Base-by-base conservation (phyloP, 2,329 filamentous ascomycete genomes). In the Phialophora verrucosa region DNA sequence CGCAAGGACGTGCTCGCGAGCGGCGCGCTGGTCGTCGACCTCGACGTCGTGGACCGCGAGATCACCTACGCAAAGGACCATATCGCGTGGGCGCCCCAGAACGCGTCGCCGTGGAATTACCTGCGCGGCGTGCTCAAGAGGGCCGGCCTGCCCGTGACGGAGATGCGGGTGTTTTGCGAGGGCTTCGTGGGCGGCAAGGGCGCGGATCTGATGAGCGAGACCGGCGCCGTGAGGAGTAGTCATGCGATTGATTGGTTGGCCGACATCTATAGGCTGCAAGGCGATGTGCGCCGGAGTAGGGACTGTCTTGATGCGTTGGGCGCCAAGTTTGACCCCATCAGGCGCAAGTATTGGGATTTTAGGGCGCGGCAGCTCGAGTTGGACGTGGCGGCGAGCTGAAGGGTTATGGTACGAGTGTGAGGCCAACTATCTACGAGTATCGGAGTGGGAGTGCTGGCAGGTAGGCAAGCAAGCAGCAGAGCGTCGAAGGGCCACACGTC, bases 41-140 rank as follows among this genome's bases (percentile, higher is more conserved):
- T 83, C 29, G 84, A 84, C 1, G 78, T 92, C 7, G 80, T 95
- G 53, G 87, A 93, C 69, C 83, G 90, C 38, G 95, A 99, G 81
- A 78, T 96, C 47, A 81, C 83, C 68, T 96, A 90, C 75, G 88
- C 91, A 6, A 85, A 92, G 80, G 82, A 84, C 56, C 91, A 91
- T 75, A 92, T 96, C 68, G 78, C 82, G 38, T 82, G 90, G 69
- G 93, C 93, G 49, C 95, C 95, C 54, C 93, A 98, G 83, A 99
- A 98, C 78, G 91, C 93, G 77, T 94, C 91, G 72, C 87, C 93
- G 1, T 99, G 95, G 95, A 95, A 93, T 78, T 99, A 97, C 78
- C 82, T 97, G 14, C 83, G 88, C 35, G 95, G 91, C 2, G 88
- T 92, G 55, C 77, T 96, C 66, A 83, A 84, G 65, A 91, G 92